A percentile compares a stretch with the other conserved stretches of the same genome.
These are phyloP conservation scores for Epicoccum sorghinum DNA, from an alignment of 2,329 filamentous ascomycete genomes.

Conservation along the genomic window DNA sequence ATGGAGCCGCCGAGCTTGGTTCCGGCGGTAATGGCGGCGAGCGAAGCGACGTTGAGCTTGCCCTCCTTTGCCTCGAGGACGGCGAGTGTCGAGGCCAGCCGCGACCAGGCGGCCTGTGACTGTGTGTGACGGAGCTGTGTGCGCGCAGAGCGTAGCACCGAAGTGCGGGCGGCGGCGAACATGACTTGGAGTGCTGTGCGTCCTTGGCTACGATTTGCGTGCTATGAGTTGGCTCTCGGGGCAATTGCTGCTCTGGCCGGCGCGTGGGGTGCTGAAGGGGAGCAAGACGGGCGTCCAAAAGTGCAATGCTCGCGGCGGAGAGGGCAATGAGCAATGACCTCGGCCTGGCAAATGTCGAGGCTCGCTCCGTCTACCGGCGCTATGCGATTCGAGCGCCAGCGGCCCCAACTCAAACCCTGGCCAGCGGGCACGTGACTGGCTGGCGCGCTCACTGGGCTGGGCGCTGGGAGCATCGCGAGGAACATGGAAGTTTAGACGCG, in stretches of 20 bases:
- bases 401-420: background rate
- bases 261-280: background rate
- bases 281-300: background rate
- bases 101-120: conserved; percentile 62
- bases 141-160: conserved; percentile 46
- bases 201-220: too few species aligned
- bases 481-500: conserved; percentile 34
- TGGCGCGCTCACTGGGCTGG: conserved; percentile 7
- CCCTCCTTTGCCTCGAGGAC: conserved; percentile 92
- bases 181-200: conserved; percentile 28
- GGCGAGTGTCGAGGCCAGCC: conserved; percentile 85
- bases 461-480: conserved; percentile 32
- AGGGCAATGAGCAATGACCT: conserved; percentile 1
- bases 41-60: conserved; percentile 79
- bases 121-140: conserved; percentile 52
- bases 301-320: conserved; percentile 6
- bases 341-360: conserved; percentile 7
- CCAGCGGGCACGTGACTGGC: too few species aligned
- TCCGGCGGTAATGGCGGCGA: conserved; percentile 85
- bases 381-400: background rate
- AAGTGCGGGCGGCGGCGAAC: conserved; percentile 45
- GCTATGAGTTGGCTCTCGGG: background rate
- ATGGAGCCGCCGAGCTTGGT: conserved; percentile 84
- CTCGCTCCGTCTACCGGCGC: conserved; percentile 4
- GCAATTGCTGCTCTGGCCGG: background rate